Evolutionary conservation across 352 stramenopile genomes (phyloP), one percentile per base, ranked within the genome.

Genomic region (Thalassiosira hispida): DNA sequence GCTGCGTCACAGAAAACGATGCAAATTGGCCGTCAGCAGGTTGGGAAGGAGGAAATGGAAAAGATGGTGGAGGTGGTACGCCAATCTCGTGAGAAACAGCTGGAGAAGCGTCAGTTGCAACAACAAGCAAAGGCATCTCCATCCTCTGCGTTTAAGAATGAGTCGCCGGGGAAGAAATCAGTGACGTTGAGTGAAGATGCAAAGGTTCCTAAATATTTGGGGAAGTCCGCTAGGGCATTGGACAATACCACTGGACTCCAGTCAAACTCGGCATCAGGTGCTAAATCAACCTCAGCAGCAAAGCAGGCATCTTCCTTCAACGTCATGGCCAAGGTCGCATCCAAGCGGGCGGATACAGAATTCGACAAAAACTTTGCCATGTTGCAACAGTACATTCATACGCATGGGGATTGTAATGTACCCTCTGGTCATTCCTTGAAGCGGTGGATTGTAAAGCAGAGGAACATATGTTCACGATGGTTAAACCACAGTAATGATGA

Each of bases 141-240:
- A n/a, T n/a, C n/a, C n/a, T n/a, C n/a, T n/a, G 35, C 35, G 35
- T 5, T 12, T 12, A 42, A 42, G 35, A 42, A 42, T 42, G 35
- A 42, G 35, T 12, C 35, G 12, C 5, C 12, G 35, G 35, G 12
- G 35, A 42, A 42, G 12, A 42, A 42, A 42, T 12, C 35, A 12
- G 35, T 42, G 35, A 12, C 35, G 5, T 42, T 42, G 5, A 42
- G 35, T 42, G 35, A 12, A 12, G 5, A 42, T n/a, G 35, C 35
- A 42, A 42, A n/a, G n/a, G n/a, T n/a, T n/a, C n/a, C n/a, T n/a
- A 47, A 29, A 65, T 65, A 11, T 14, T 33, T 51, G 56, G 31
- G 31, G 47, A 33, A 22, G 63, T 68, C 44, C 4, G 22, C 51
- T 31, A n/a, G 51, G 5, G 51, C 20, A 22, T 38, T 60, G 51